A percentile compares a stretch with the other conserved stretches of the same genome.
phyloP scores from a whole-genome alignment of 768 basidiomycete genomes.

The Polyporus arcularius region DNA sequence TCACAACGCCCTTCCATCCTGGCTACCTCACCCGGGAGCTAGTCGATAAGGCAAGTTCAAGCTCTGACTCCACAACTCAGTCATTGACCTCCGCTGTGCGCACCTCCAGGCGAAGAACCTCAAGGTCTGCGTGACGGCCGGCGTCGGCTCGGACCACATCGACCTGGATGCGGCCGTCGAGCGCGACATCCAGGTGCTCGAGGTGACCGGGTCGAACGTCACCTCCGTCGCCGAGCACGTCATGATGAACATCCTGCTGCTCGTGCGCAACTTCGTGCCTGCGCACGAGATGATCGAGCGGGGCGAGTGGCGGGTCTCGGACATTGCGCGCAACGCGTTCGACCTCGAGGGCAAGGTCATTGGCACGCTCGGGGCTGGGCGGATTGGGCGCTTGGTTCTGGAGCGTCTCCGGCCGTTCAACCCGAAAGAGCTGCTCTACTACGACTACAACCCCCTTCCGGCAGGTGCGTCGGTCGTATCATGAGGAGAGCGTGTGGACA shows the following conservation, averaged over 20 bases:
- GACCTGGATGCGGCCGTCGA: conserved; percentile 89
- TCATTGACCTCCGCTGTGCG: neutral
- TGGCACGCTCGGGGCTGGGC: conserved; percentile 83
- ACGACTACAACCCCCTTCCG: conserved; percentile 77
- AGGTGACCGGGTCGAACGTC: conserved; percentile 88
- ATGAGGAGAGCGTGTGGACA: neutral
- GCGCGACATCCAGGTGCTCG: conserved; percentile 62
- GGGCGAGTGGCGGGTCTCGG: conserved; percentile 87
- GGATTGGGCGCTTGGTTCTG: conserved; percentile 86
- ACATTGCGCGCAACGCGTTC: conserved; percentile 79
- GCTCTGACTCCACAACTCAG: neutral
- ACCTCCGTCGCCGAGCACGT: conserved; percentile 91
- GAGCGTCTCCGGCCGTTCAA: conserved; percentile 81
- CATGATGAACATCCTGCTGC: conserved; percentile 85
- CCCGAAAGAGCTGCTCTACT: conserved; percentile 90
- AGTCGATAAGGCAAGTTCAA: conserved; percentile 46
- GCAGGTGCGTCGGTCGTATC: conserved; percentile 22
- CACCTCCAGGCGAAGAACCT: conserved; percentile 66
- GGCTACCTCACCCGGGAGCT: conserved; percentile 79
- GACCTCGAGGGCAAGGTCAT: conserved; percentile 92
- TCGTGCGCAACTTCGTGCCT: conserved; percentile 88
- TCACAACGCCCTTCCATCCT: conserved; percentile 87
- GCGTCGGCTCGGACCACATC: conserved; percentile 89
- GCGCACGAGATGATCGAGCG: conserved; percentile 88
- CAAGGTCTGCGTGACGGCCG: conserved; percentile 88